phyloP scores from a whole-genome alignment of 768 basidiomycete species.

The Butyriboletus loyo region DNA sequence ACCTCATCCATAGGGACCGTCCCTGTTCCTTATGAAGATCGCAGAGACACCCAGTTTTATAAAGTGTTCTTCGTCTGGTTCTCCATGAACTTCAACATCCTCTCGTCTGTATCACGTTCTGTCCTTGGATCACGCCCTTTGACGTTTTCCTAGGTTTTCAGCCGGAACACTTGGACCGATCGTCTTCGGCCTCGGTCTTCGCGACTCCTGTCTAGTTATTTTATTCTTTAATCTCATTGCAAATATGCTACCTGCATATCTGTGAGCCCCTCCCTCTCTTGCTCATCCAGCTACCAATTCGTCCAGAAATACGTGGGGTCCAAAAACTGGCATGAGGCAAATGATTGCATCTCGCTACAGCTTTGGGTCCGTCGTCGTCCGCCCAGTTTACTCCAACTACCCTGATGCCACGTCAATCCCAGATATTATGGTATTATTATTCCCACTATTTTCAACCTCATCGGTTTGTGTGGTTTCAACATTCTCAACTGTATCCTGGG shows the following conservation, averaged over 20 bases:
- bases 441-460: slow-evolving; percentile 54
- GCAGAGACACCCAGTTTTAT: slow-evolving; percentile 55
- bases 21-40: slow-evolving; percentile 48
- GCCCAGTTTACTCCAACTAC: slow-evolving; percentile 21
- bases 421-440: slow-evolving; percentile 55
- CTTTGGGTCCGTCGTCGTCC: slow-evolving; percentile 47
- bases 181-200: slow-evolving; percentile 56
- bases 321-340: slow-evolving; percentile 74
- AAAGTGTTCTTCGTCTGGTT: slow-evolving; percentile 75
- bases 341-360: slow-evolving; percentile 72
- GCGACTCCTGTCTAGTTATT: slow-evolving; percentile 62
- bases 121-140: background rate
- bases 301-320: slow-evolving; percentile 64
- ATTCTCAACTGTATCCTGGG: slow-evolving; percentile 67
- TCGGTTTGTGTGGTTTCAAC: slow-evolving; percentile 61
- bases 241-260: slow-evolving; percentile 55
- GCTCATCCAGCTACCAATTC: background rate
- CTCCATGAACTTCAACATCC: slow-evolving; percentile 64
- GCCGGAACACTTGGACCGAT: slow-evolving; percentile 66
- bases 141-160: slow-evolving; percentile 48
- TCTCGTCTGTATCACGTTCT: slow-evolving; percentile 37
- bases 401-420: background rate
- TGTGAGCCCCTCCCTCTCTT: slow-evolving; percentile 37
- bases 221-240: slow-evolving; percentile 66
- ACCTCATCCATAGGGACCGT: slow-evolving; percentile 39